Conservation (phyloP, 2,329 filamentous ascomycete genomes). For the Fusarium burgessii region DNA sequence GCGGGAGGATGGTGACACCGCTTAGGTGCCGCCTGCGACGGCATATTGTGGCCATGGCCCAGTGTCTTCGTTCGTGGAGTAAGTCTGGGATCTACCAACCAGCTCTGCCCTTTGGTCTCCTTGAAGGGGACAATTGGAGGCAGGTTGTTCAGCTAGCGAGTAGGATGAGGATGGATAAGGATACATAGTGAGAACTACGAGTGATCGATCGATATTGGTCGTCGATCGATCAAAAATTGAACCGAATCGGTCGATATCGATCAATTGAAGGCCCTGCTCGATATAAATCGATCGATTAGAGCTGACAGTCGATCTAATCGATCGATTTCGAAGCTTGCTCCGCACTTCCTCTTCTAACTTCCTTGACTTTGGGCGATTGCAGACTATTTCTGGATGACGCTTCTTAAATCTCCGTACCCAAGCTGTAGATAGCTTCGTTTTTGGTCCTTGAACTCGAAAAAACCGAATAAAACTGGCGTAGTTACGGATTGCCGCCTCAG, state of each 20-base stretch:
- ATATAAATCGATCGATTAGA: no score
- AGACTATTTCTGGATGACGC: no score
- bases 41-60: neutral
- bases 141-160: neutral
- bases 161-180: neutral
- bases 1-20: neutral
- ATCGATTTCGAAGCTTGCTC: no score
- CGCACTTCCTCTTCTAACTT: no score
- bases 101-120: neutral
- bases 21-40: neutral
- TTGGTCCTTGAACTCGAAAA: no score
- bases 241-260: neutral
- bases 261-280: neutral
- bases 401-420: no score
- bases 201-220: neutral
- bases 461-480: no score
- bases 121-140: constrained; percentile 1
- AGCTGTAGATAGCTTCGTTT: no score
- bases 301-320: no score
- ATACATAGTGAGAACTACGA: neutral
- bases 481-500: no score
- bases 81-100: neutral
- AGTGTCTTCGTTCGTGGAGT: neutral
- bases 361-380: no score
- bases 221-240: no score